Base-by-base conservation (phyloP, 179 eudicot species). In the Beta corolliflora region DNA sequence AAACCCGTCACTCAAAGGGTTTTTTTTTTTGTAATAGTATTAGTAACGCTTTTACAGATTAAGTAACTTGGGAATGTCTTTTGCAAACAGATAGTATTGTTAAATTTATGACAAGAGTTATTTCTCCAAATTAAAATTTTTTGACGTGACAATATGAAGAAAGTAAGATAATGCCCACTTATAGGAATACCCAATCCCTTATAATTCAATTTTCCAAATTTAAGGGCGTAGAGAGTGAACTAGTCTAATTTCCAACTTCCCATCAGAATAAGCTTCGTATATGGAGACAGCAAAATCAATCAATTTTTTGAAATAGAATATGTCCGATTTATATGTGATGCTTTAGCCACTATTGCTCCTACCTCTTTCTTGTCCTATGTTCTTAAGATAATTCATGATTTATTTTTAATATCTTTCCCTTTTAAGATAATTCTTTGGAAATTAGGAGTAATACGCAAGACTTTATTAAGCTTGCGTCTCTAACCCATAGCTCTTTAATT, bases 261-360 rank as follows among this genome's bases (percentile, higher is more conserved):
- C 52, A 53, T 53, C 5, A 31, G 72, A 69, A 78, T 68, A 19
- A 77, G 58, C 80, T 67, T 54, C 70, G 61, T 19, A 60, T 12
- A 52, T 70, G 67, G 81, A 77, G 81, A 53, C 50, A 82, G 3
- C 11, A 15, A 64, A 44, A 44, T 71, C 61, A 71, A 53, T 67
- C 48, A 53, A 36, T 12, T 36, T 70, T 44, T 69, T 55, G 19
- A 18, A 36, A 13, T 13, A 31, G 80, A 77, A 69, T 77, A 82
- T 70, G 59, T 77, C 21, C 84, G 16, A 46, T 71, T 46, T 46
- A 46, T 46, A 19, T 25, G 54, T 4, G 60, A 48, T 9, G 7
- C 76, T 23, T 53, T 19, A 74, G 41, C 78, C 78, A 54, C 66
- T 52, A 73, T 80, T 50, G 78, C 61, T 78, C 73, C 70, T 36